Evolutionary conservation across 192 early-diverging fungal genomes (phyloP).

Genomic region (Mortierella antarctica): DNA sequence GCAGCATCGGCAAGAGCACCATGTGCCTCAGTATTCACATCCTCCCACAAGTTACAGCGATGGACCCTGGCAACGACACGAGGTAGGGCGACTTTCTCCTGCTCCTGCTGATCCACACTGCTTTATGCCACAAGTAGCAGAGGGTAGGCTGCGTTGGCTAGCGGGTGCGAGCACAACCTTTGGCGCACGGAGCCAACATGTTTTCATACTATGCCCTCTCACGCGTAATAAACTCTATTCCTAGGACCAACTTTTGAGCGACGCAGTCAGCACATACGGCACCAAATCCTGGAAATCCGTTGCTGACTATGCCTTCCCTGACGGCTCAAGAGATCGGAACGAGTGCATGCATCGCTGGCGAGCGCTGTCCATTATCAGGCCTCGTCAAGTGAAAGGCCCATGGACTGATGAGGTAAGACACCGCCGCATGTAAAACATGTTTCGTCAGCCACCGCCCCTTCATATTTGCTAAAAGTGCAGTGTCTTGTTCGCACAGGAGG

Average conservation of each 20-base stretch:
- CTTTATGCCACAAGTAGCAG: too few species aligned
- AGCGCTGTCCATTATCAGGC: constrained; percentile 15
- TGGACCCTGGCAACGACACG: constrained; percentile 46
- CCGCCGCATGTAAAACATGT: not conserved
- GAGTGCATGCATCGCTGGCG: constrained; percentile 48
- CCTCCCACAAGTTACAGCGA: constrained; percentile 4
- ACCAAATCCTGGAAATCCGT: constrained; percentile 43
- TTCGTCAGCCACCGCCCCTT: not conserved
- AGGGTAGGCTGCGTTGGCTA: not conserved
- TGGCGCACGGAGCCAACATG: not conserved
- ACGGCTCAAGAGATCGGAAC: constrained; percentile 36
- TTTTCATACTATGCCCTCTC: not conserved
- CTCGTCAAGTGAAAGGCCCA: constrained; percentile 48
- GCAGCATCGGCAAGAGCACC: not conserved
- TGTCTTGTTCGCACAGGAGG: constrained; percentile 24
- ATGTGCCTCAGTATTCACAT: not conserved
- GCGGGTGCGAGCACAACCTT: not conserved
- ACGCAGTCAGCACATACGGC: constrained; percentile 30
- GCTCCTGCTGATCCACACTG: not conserved
- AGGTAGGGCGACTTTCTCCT: constrained; percentile 10
- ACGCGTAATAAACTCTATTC: not conserved
- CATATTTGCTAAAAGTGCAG: not conserved
- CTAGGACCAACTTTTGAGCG: constrained; percentile 32
- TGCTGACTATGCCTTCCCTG: constrained; percentile 37
- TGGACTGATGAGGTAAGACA: constrained; percentile 47